phyloP scores from a whole-genome alignment of 495 filamentous ascomycete species.

The Aspergillus olivimuriae region DNA sequence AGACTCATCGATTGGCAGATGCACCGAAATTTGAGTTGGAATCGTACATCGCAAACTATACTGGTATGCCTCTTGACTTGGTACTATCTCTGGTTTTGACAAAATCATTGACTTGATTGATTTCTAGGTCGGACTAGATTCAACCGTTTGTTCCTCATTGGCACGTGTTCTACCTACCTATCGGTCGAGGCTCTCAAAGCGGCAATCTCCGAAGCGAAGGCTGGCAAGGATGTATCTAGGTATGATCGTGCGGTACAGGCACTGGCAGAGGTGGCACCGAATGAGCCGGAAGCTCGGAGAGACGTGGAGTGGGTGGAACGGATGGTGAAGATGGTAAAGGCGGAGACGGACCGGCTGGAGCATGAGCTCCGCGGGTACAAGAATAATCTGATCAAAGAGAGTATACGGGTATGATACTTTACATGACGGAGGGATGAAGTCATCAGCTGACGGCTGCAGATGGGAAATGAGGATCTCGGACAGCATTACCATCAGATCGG shows the following conservation, averaged over 20 bases:
- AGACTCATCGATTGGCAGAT: conserved; percentile 44
- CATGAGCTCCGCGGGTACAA: conserved; percentile 87
- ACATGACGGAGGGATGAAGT: neutral
- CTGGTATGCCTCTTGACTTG: conserved; percentile 53
- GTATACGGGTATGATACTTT: conserved; percentile 65
- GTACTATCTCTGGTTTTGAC: conserved; percentile 2
- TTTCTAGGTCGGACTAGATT: conserved; percentile 61
- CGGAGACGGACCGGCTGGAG: conserved; percentile 67
- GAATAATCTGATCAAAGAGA: conserved; percentile 96
- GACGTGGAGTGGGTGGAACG: conserved; percentile 67
- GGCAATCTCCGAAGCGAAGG: conserved; percentile 70
- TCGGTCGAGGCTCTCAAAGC: conserved; percentile 73
- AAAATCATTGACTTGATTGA: neutral
- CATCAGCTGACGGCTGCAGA: conserved; percentile 36
- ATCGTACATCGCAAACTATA: conserved; percentile 85
- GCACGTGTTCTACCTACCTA: conserved; percentile 67
- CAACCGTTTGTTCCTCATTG: conserved; percentile 76
- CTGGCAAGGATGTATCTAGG: conserved; percentile 62
- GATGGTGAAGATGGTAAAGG: conserved; percentile 54
- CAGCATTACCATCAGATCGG: conserved; percentile 61
- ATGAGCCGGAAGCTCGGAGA: conserved; percentile 57
- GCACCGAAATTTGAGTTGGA: conserved; percentile 89
- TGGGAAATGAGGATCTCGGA: conserved; percentile 72
- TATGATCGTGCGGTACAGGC: conserved; percentile 65
- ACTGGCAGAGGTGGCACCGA: conserved; percentile 54